Percentiles rank a stretch among this genome's conserved stretches.
Conservation (phyloP, 495 filamentous ascomycete genomes). For the Penicillium subrubescens region DNA sequence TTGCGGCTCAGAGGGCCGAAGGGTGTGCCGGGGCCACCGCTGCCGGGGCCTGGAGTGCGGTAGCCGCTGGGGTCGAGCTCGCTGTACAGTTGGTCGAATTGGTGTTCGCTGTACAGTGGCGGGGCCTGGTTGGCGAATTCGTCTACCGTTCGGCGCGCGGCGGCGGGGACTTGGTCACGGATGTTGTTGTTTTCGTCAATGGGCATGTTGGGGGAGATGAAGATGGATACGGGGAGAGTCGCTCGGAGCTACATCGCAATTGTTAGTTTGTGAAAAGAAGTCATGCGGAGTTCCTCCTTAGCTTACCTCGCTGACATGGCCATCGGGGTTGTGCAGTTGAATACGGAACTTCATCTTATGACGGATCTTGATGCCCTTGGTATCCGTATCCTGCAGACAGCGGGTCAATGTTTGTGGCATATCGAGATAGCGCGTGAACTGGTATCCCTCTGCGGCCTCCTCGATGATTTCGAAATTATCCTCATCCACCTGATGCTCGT, state of each 20-base stretch:
- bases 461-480: constrained; percentile 68
- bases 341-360: constrained; percentile 88
- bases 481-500: constrained; percentile 61
- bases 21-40: constrained; percentile 72
- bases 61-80: constrained; percentile 76
- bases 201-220: constrained; percentile 88
- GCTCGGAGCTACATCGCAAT: constrained; percentile 64
- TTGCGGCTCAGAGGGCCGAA: constrained; percentile 72
- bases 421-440: constrained; percentile 65
- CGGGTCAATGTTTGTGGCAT: constrained; percentile 75
- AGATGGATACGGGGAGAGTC: constrained; percentile 82
- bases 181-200: constrained; percentile 79
- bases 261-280: neutral
- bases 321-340: constrained; percentile 89
- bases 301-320: constrained; percentile 82
- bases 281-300: too few relatives aligned
- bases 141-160: constrained; percentile 35
- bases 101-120: constrained; percentile 84
- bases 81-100: constrained; percentile 85
- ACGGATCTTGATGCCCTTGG: constrained; percentile 78
- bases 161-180: constrained; percentile 52
- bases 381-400: constrained; percentile 86
- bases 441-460: constrained; percentile 77
- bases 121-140: constrained; percentile 64
- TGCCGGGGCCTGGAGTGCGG: constrained; percentile 71